A percentile compares a stretch with the other conserved stretches of the same genome.
Evolutionary conservation across 2,329 filamentous ascomycete genomes (phyloP).

Genomic region (Alternaria rosae): DNA sequence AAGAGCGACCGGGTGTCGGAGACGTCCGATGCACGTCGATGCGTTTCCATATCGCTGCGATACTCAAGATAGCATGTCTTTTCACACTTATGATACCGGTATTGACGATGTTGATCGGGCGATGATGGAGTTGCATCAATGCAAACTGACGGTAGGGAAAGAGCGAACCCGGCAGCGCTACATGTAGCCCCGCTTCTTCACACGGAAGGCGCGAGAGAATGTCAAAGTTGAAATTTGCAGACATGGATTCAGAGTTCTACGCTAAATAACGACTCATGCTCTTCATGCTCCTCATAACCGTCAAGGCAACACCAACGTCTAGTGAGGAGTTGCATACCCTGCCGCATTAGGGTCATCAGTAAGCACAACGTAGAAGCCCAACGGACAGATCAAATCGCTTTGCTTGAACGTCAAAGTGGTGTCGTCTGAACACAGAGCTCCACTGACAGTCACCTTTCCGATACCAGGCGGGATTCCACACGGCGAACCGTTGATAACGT

Average conservation of each 20-base stretch:
- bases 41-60: neutral
- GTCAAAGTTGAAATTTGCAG: neutral
- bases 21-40: neutral
- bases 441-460: slow-evolving; percentile 28
- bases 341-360: slow-evolving; percentile 28
- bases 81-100: neutral
- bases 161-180: neutral
- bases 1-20: neutral
- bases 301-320: neutral
- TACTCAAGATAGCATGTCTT: neutral
- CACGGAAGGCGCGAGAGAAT: neutral
- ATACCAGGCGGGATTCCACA: slow-evolving; percentile 30
- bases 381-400: slow-evolving; percentile 28
- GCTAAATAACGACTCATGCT: neutral
- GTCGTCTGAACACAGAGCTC: slow-evolving; percentile 32
- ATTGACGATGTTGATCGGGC: neutral
- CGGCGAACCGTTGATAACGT: slow-evolving; percentile 30
- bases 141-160: neutral
- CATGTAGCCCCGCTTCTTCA: neutral
- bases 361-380: slow-evolving; percentile 37
- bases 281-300: neutral
- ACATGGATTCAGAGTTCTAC: neutral
- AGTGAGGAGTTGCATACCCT: neutral
- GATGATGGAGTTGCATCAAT: neutral
- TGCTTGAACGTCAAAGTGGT: slow-evolving; percentile 33